phyloP scores from a whole-genome alignment of 169 alveolate species.

The Eimeria sp. region DNA sequence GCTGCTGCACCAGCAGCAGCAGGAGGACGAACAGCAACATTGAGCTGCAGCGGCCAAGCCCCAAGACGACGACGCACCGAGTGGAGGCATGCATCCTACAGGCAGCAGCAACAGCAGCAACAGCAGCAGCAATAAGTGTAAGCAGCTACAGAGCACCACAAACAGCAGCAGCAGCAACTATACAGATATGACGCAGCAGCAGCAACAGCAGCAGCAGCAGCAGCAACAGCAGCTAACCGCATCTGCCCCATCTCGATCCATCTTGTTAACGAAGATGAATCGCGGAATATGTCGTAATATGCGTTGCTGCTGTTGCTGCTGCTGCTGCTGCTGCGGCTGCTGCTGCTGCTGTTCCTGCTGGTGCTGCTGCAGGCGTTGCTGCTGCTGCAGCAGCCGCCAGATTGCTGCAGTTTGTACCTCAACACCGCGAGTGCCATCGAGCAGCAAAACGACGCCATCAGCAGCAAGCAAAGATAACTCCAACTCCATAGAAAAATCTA shows the following conservation, averaged over 20 bases:
- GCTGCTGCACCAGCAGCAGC: conserved; percentile 4
- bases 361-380: not conserved
- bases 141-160: too few species aligned
- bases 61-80: conserved; percentile 54
- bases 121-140: not conserved
- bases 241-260: conserved; percentile 80
- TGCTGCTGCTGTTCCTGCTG: too few species aligned
- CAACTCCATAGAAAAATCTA: conserved; percentile 85
- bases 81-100: conserved; percentile 41
- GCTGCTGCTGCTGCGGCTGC: too few species aligned
- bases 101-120: conserved; percentile 47
- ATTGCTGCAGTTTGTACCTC: conserved; percentile 97
- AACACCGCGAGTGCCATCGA: conserved; percentile 98
- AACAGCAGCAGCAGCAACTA: not conserved
- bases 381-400: conserved; percentile 91
- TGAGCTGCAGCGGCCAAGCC: conserved; percentile 75
- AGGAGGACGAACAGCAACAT: conserved; percentile 9
- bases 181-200: too few species aligned
- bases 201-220: conserved; percentile 22
- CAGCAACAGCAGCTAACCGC: conserved; percentile 44
- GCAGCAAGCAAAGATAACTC: conserved; percentile 96
- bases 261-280: conserved; percentile 53
- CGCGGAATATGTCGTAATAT: not conserved
- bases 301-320: too few species aligned
- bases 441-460: conserved; percentile 98